A percentile compares a stretch with the other conserved stretches of the same genome.
Conservation (phyloP, 179 eudicot genomes). For the Corrigiola litoralis region DNA sequence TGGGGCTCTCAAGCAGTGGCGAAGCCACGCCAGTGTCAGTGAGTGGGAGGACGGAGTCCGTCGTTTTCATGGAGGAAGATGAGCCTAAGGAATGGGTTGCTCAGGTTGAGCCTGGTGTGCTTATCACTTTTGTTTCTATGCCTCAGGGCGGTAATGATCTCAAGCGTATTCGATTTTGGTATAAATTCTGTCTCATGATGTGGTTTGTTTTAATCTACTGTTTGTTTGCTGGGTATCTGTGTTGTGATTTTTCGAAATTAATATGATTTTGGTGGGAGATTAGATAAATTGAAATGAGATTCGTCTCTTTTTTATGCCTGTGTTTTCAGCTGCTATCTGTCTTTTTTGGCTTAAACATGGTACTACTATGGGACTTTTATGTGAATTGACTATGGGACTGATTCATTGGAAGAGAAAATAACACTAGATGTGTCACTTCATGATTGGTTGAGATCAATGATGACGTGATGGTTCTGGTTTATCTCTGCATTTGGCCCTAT, state of each 20-base stretch:
- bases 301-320: not conserved
- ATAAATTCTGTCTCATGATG: not conserved
- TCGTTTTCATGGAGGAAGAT: conserved; percentile 67
- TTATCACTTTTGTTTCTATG: conserved; percentile 78
- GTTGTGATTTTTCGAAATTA: conserved; percentile 1
- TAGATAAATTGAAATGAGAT: not conserved
- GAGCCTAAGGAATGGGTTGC: conserved; percentile 98
- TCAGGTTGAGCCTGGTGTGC: conserved; percentile 93
- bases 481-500: not conserved
- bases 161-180: conserved; percentile 85
- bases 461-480: not conserved
- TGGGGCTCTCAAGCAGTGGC: conserved; percentile 40
- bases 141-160: conserved; percentile 90
- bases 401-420: too few species aligned
- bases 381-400: not conserved
- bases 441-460: not conserved
- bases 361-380: not conserved
- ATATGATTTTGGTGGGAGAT: not conserved
- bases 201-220: not conserved
- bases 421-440: not conserved
- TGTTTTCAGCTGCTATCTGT: not conserved
- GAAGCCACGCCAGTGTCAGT: conserved; percentile 46
- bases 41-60: conserved; percentile 70
- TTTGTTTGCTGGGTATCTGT: not conserved
- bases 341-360: not conserved